phyloP scores from a whole-genome alignment of 768 basidiomycete species.

The Obba rivulosa region DNA sequence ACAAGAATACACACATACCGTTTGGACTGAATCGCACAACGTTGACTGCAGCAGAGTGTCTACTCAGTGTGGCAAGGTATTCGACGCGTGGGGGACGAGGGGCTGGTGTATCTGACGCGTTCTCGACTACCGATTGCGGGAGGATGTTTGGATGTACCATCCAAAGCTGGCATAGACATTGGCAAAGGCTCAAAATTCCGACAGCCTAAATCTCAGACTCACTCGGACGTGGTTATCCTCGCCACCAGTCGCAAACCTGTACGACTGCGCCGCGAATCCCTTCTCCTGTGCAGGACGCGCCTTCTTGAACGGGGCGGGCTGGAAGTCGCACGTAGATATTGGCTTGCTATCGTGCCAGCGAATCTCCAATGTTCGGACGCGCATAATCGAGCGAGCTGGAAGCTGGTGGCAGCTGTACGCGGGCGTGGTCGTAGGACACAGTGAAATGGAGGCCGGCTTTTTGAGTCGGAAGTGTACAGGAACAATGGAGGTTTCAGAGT shows the following conservation, averaged over 20 bases:
- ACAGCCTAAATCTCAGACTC: slow-evolving; percentile 31
- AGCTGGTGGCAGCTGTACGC: too few species aligned
- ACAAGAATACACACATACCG: slow-evolving; percentile 43
- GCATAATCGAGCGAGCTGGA: slow-evolving; percentile 42
- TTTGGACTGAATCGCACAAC: slow-evolving; percentile 95
- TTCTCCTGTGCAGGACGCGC: slow-evolving; percentile 59
- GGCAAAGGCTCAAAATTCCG: neutral
- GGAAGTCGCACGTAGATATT: slow-evolving; percentile 96
- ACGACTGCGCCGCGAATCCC: slow-evolving; percentile 65
- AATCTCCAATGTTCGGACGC: slow-evolving; percentile 87
- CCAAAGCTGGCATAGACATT: slow-evolving; percentile 60
- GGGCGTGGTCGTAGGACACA: too few species aligned
- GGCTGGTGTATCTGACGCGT: slow-evolving; percentile 30
- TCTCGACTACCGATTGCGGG: slow-evolving; percentile 50
- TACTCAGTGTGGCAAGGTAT: slow-evolving; percentile 88
- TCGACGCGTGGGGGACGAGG: slow-evolving; percentile 82
- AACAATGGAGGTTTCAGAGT: too few species aligned
- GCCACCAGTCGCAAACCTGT: slow-evolving; percentile 90
- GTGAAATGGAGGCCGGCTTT: too few species aligned
- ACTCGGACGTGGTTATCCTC: slow-evolving; percentile 97
- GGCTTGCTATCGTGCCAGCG: slow-evolving; percentile 96
- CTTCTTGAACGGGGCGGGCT: slow-evolving; percentile 77
- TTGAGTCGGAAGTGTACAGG: too few species aligned
- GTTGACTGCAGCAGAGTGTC: slow-evolving; percentile 94
- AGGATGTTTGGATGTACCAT: slow-evolving; percentile 90